Conservation (phyloP, 23 red algal species). For the Gracilaria vermiculophylla region DNA sequence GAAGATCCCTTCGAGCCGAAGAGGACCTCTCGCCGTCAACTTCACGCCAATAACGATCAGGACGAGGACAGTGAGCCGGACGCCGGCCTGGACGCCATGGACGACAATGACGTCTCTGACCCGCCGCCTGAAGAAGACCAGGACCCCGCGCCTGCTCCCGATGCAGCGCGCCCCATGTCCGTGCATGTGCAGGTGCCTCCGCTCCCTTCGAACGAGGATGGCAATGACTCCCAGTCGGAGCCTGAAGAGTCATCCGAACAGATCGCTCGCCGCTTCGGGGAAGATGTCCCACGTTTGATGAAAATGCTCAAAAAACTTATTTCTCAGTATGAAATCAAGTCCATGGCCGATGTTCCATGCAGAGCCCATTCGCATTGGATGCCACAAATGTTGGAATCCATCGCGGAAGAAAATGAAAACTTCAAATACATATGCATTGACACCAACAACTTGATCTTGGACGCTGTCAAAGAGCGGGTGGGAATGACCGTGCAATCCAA, state of each 20-base stretch:
- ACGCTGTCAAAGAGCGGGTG: slow-evolving; percentile 18
- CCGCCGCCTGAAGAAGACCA: neutral
- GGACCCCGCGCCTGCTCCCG: neutral
- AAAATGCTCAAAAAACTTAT: slow-evolving; percentile 64
- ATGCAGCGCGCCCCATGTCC: too few relatives aligned
- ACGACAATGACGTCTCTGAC: neutral
- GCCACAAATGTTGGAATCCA: slow-evolving; percentile 12
- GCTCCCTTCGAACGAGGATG: neutral
- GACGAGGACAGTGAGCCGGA: neutral
- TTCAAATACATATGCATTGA: slow-evolving; percentile 60
- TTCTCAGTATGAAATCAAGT: slow-evolving; percentile 35
- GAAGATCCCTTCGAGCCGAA: too few relatives aligned
- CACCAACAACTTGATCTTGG: slow-evolving; percentile 19
- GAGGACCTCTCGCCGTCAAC: neutral
- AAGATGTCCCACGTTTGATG: slow-evolving; percentile 57
- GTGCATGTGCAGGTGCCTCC: neutral
- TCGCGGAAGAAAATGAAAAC: slow-evolving; percentile 19
- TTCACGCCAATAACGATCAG: neutral
- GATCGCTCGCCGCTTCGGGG: slow-evolving; percentile 19
- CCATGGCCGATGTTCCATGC: slow-evolving; percentile 69
- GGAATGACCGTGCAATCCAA: neutral
- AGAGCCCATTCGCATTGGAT: slow-evolving; percentile 70
- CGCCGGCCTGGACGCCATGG: neutral
- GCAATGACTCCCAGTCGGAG: neutral
- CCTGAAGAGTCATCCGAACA: neutral